phyloP scores from a whole-genome alignment of 371 early-diverging fungal genomes.

The Chytridiales sp. region DNA sequence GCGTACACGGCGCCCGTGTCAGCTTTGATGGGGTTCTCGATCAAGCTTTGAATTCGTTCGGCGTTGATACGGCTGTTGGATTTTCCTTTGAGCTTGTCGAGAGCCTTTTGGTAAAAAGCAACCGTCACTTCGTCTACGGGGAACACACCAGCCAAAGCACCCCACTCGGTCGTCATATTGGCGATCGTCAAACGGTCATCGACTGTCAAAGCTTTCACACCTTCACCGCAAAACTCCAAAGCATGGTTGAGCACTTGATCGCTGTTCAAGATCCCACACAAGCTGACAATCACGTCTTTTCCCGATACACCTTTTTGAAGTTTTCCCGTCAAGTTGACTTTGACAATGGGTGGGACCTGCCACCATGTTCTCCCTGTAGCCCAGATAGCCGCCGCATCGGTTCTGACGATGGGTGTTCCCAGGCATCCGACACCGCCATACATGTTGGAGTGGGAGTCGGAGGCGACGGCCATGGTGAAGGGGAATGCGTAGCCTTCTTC shows the following conservation, averaged over 20 bases:
- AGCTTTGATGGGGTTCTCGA: constrained; percentile 51
- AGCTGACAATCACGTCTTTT: constrained; percentile 91
- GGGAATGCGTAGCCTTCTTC: constrained; percentile 97
- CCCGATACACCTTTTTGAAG: constrained; percentile 83
- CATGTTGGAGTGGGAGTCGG: constrained; percentile 98
- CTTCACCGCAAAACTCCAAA: constrained; percentile 85
- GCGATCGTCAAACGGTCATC: constrained; percentile 93
- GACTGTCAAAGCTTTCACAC: constrained; percentile 63
- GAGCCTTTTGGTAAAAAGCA: constrained; percentile 68
- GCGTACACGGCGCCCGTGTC: constrained; percentile 70
- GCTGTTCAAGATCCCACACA: constrained; percentile 63
- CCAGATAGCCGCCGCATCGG: constrained; percentile 97
- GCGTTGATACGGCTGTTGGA: constrained; percentile 71
- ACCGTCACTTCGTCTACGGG: constrained; percentile 81
- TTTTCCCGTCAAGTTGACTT: constrained; percentile 73
- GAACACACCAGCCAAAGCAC: constrained; percentile 94
- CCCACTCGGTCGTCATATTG: constrained; percentile 99
- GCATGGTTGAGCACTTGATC: constrained; percentile 93
- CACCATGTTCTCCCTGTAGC: constrained; percentile 96
- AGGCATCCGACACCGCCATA: constrained; percentile 91
- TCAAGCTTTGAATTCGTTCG: constrained; percentile 56
- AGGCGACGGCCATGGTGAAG: constrained; percentile 87
- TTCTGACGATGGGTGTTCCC: constrained; percentile 95
- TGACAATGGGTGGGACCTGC: constrained; percentile 93
- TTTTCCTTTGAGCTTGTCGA: constrained; percentile 32